Evolutionary conservation across 345 rosid genomes (phyloP).

Genomic region (Linum tenue): DNA sequence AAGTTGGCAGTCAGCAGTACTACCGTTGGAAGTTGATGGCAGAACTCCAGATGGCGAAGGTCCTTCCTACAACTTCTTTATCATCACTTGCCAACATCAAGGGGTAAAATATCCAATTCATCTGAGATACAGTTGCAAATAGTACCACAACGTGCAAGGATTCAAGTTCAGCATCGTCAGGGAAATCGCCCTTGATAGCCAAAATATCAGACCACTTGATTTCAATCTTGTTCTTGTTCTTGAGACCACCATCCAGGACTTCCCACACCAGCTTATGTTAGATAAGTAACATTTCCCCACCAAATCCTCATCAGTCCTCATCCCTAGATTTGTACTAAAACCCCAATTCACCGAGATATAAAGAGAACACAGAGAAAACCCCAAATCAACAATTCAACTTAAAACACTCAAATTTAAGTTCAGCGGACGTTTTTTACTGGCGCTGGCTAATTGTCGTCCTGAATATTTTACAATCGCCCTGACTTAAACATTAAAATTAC

Average conservation of each 20-base stretch:
- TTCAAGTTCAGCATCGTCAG: constrained; percentile 76
- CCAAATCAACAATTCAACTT: constrained; percentile 5
- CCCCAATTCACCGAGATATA: background rate
- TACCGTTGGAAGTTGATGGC: background rate
- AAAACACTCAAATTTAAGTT: background rate
- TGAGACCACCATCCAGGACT: constrained; percentile 88
- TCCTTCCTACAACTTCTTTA: constrained; percentile 19
- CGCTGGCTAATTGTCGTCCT: too few relatives aligned
- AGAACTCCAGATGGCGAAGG: constrained; percentile 30
- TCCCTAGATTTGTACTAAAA: constrained; percentile 78
- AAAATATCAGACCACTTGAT: constrained; percentile 97
- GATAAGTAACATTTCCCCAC: constrained; percentile 99
- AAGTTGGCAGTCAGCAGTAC: constrained; percentile 16
- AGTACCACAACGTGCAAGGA: constrained; percentile 83
- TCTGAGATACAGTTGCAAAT: background rate
- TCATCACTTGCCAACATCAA: background rate
- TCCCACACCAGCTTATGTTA: constrained; percentile 98
- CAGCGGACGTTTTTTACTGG: too few relatives aligned
- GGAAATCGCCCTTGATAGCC: constrained; percentile 77
- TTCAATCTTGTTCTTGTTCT: constrained; percentile 99
- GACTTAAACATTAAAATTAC: too few relatives aligned
- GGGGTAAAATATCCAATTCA: background rate
- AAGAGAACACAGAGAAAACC: background rate
- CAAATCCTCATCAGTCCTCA: constrained; percentile 98
- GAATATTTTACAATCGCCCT: too few relatives aligned